Evolutionary conservation across 2,329 filamentous ascomycete genomes (phyloP), one percentile per base, ranked within the genome.

Genomic region (Septoria linicola): DNA sequence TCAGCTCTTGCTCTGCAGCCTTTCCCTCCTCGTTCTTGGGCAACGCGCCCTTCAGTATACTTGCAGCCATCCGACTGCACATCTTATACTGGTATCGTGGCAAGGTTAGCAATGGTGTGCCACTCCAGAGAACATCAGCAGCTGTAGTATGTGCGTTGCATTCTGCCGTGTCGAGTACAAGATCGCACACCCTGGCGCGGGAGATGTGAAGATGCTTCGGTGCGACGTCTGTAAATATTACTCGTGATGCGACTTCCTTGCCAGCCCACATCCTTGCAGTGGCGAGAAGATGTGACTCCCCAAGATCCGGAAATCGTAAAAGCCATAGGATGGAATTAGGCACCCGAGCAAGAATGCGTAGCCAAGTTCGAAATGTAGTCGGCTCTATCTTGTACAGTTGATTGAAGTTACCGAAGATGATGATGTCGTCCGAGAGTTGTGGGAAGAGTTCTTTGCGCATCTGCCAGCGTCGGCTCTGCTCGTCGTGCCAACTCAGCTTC

Each of bases 371-470:
- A 73, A 97, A 97, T 6, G 90, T 96, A 3, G 90, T 95, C 1
- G 93, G 93, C 62, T 99, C 93, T 71, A 99, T 97, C 90, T 99
- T 99, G 75, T 99, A 99, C 25, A 99, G 77, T 70, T 99, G 93
- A 67, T 99, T 99, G 73, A 99, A 99, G 70, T 99, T 99, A 5
- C 89, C 93, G 52, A 99, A 79, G 62, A 99, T 96, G 63, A 99
- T 84, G 16, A 83, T 81, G 67, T 96, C 85, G 63, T 97, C 87
- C 2, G 83, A 76, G 10, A 99, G 75, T 14, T 80, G 77, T 0
- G 93, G 93, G 64, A 99, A 99, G 32, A 99, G 73, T 62, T 95
- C 84, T 66, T 91, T 95, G 23, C 93, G 85, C 90, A 97, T 96
- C 59, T 81, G 79, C 92, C 93, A 97, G 57, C 93, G 80, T 51